Evolutionary conservation across 495 filamentous ascomycete genomes (phyloP).

Genomic region (Diplogelasinospora grovesii): DNA sequence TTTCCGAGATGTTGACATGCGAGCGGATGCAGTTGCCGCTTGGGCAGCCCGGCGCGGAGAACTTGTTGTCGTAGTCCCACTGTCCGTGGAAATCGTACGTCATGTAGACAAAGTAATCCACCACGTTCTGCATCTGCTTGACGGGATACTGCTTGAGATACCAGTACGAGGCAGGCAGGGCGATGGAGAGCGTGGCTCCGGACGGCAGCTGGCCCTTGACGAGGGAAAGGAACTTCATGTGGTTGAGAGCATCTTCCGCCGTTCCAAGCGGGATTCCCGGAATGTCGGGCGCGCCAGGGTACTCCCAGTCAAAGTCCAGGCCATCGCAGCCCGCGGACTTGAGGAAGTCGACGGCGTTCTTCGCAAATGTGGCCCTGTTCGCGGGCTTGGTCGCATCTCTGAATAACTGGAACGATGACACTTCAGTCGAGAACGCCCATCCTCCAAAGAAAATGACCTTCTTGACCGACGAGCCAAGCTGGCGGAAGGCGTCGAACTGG

Average conservation of each 20-base stretch:
- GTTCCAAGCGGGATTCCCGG: slow-evolving; percentile 12
- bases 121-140: slow-evolving; percentile 9
- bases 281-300: slow-evolving; percentile 30
- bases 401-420: slow-evolving; percentile 17
- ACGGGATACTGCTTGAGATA: slow-evolving; percentile 17
- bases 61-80: slow-evolving; percentile 10
- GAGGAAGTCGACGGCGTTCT: slow-evolving; percentile 23
- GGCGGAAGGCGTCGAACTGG: slow-evolving; percentile 21
- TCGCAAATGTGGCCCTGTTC: slow-evolving; percentile 21
- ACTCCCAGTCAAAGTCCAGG: slow-evolving; percentile 33
- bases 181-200: slow-evolving; percentile 16
- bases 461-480: slow-evolving; percentile 15
- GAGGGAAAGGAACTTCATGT: slow-evolving; percentile 10
- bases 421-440: slow-evolving; percentile 26
- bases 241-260: slow-evolving; percentile 12
- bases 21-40: slow-evolving; percentile 31
- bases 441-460: slow-evolving; percentile 32
- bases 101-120: slow-evolving; percentile 29
- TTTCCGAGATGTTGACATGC: slow-evolving; percentile 40
- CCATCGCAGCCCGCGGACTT: slow-evolving; percentile 25
- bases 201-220: slow-evolving; percentile 6
- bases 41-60: not conserved
- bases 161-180: slow-evolving; percentile 22
- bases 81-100: slow-evolving; percentile 24
- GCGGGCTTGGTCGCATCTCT: slow-evolving; percentile 20